These are phyloP conservation scores for Pythium folliculosum DNA, from an alignment of 352 stramenopile genomes.

Conservation along the genomic window DNA sequence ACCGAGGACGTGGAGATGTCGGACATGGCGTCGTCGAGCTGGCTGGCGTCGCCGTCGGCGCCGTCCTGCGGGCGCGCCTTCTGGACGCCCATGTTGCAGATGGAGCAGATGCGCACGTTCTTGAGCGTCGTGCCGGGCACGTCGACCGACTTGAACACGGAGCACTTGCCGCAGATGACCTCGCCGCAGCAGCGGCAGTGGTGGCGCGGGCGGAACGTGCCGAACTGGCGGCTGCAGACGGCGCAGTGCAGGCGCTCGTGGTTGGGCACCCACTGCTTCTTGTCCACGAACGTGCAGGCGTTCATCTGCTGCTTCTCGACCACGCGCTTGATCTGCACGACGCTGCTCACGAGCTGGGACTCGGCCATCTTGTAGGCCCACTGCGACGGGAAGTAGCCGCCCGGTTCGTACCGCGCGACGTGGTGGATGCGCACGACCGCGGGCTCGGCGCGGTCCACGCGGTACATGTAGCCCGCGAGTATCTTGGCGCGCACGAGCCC, in stretches of 20 bases:
- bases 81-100: conserved; percentile 87
- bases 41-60: conserved; percentile 15
- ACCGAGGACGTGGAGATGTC: conserved; percentile 78
- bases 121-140: conserved; percentile 79
- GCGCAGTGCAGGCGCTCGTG: conserved; percentile 67
- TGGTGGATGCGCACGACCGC: conserved; percentile 76
- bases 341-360: conserved; percentile 72
- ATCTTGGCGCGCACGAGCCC: conserved; percentile 85
- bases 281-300: conserved; percentile 81
- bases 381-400: conserved; percentile 77
- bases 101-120: conserved; percentile 82
- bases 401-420: conserved; percentile 71
- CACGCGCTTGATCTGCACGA: conserved; percentile 79
- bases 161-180: conserved; percentile 88
- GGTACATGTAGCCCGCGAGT: conserved; percentile 79
- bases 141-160: conserved; percentile 78
- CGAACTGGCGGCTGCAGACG: conserved; percentile 73
- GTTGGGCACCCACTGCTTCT: conserved; percentile 82
- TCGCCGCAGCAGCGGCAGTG: conserved; percentile 88
- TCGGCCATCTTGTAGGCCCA: conserved; percentile 86
- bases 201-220: conserved; percentile 79
- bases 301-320: conserved; percentile 89
- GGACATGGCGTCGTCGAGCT: conserved; percentile 53
- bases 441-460: conserved; percentile 67
- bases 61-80: conserved; percentile 36